Evolutionary conservation across 108 stramenopile species (phyloP).

Genomic region (Schizochytrium sp.): DNA sequence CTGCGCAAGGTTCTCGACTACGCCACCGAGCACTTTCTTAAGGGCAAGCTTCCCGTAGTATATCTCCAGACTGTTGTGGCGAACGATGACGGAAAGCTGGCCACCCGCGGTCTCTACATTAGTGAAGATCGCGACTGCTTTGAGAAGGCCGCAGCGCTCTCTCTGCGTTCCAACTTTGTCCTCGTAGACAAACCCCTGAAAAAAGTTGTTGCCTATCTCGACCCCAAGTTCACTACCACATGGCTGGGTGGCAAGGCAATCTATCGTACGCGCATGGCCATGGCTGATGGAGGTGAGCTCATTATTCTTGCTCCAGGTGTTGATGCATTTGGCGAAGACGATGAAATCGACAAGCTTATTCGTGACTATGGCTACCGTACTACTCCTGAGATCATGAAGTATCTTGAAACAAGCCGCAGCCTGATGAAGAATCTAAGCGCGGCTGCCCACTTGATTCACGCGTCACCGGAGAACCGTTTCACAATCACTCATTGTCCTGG

Average conservation of each 20-base stretch:
- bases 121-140: slow-evolving; percentile 91
- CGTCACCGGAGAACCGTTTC: slow-evolving; percentile 91
- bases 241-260: slow-evolving; percentile 96
- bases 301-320: slow-evolving; percentile 92
- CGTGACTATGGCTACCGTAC: slow-evolving; percentile 90
- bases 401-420: slow-evolving; percentile 82
- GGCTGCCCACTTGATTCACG: slow-evolving; percentile 95
- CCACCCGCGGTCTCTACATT: slow-evolving; percentile 88
- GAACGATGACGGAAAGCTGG: slow-evolving; percentile 76
- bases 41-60: slow-evolving; percentile 80
- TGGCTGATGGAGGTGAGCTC: slow-evolving; percentile 89
- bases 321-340: slow-evolving; percentile 89
- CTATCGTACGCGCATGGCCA: slow-evolving; percentile 94
- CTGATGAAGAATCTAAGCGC: slow-evolving; percentile 87
- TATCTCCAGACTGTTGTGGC: slow-evolving; percentile 91
- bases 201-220: slow-evolving; percentile 89
- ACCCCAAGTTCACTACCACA: slow-evolving; percentile 90
- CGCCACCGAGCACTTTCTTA: slow-evolving; percentile 80
- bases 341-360: slow-evolving; percentile 85
- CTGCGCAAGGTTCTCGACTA: slow-evolving; percentile 88
- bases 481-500: slow-evolving; percentile 90
- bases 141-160: slow-evolving; percentile 85
- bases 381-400: slow-evolving; percentile 85
- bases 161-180: slow-evolving; percentile 88
- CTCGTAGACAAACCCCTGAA: slow-evolving; percentile 81